Evolutionary conservation across 768 basidiomycete species (phyloP).

Genomic region (Gelatoporia subvermispora): DNA sequence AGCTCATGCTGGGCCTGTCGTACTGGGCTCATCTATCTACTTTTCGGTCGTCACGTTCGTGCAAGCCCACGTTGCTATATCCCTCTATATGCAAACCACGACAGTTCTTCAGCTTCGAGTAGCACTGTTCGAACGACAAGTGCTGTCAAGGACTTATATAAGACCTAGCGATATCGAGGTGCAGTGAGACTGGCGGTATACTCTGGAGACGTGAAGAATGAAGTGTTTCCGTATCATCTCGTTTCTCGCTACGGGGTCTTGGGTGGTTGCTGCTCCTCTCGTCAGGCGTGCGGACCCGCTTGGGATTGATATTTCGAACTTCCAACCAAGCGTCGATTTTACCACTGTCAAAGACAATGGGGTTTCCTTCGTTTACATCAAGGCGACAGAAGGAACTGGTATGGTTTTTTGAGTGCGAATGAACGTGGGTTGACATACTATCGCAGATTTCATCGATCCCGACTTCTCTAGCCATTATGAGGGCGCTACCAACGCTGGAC

Average conservation of each 20-base stretch:
- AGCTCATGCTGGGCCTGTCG: too few relatives aligned
- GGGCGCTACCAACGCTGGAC: slow-evolving; percentile 48
- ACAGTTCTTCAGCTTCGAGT: too few relatives aligned
- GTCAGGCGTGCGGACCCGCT: slow-evolving; percentile 35
- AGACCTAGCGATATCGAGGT: too few relatives aligned
- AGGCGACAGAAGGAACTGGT: slow-evolving; percentile 64
- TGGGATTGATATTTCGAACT: slow-evolving; percentile 54
- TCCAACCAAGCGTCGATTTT: slow-evolving; percentile 49
- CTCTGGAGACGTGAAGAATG: too few relatives aligned
- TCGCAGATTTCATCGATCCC: slow-evolving; percentile 34
- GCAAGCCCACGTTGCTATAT: too few relatives aligned
- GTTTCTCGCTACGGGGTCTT: neutral
- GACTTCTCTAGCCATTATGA: slow-evolving; percentile 46
- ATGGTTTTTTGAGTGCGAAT: slow-evolving; percentile 5
- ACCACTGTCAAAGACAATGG: slow-evolving; percentile 45
- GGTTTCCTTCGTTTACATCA: slow-evolving; percentile 56
- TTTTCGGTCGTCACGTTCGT: too few relatives aligned
- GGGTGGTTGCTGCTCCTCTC: neutral
- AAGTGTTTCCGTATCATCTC: neutral
- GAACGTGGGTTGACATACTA: neutral
- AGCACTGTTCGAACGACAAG: too few relatives aligned
- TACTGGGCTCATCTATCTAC: too few relatives aligned
- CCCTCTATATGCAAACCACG: too few relatives aligned
- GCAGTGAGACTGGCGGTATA: too few relatives aligned
- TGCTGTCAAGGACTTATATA: too few relatives aligned